Conservation (phyloP, 2,329 filamentous ascomycete species). For the Neocatenulostroma microsporum region DNA sequence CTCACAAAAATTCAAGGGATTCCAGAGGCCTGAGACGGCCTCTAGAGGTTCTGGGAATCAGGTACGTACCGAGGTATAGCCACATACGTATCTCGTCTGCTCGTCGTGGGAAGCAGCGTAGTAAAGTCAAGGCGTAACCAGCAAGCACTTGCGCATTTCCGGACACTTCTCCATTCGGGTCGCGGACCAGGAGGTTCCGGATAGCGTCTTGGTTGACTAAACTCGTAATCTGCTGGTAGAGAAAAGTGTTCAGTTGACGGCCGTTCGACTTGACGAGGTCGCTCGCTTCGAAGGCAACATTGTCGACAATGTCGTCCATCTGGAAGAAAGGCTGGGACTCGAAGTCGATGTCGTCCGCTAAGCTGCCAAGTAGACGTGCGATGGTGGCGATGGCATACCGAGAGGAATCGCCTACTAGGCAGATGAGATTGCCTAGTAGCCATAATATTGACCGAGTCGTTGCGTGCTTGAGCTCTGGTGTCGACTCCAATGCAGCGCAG, state of each 20-base stretch:
- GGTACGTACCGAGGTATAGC: conserved; percentile 75
- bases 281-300: conserved; percentile 33
- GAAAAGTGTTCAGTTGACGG: conserved; percentile 38
- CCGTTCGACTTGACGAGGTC: conserved; percentile 34
- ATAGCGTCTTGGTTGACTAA: conserved; percentile 71
- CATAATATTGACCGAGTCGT: conserved; percentile 41
- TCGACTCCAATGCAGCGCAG: conserved; percentile 13
- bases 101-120: conserved; percentile 73
- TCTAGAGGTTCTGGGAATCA: no score
- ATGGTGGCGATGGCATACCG: conserved; percentile 47
- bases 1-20: no score
- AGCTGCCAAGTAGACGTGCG: conserved; percentile 48
- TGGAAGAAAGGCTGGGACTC: conserved; percentile 31
- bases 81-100: conserved; percentile 93
- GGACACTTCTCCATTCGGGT: conserved; percentile 28
- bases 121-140: conserved; percentile 75
- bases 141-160: conserved; percentile 67
- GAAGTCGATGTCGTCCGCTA: conserved; percentile 50
- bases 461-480: background rate
- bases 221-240: conserved; percentile 59
- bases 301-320: no score
- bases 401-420: conserved; percentile 14
- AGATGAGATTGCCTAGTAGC: conserved; percentile 54
- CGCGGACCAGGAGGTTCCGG: conserved; percentile 34
- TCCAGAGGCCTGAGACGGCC: no score